Evolutionary conservation across 164 flowering plant species (phyloP).

Genomic region (Magnolia changhungtana): DNA sequence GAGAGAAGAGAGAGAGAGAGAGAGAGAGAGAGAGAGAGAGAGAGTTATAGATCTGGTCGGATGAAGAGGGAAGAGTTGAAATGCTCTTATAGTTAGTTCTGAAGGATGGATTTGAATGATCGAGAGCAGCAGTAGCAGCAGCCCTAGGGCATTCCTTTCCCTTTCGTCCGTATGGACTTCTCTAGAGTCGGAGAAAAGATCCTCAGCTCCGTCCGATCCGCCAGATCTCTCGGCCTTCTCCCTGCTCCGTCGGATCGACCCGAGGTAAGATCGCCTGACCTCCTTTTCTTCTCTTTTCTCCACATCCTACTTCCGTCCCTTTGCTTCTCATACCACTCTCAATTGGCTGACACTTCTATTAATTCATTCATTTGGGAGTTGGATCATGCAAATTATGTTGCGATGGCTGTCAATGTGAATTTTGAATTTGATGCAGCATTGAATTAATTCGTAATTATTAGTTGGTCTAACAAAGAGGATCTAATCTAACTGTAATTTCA

Average conservation of each 20-base stretch:
- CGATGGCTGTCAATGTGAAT: neutral
- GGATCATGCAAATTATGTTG: neutral
- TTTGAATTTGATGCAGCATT: too few relatives aligned
- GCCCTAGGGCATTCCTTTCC: conserved; percentile 59
- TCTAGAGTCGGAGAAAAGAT: conserved; percentile 94
- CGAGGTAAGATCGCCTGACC: conserved; percentile 45
- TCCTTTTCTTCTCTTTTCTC: neutral
- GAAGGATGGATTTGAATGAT: neutral
- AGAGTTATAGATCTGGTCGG: neutral
- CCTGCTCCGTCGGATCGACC: conserved; percentile 83
- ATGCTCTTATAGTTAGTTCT: neutral
- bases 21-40: too few relatives aligned
- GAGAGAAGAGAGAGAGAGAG: too few relatives aligned
- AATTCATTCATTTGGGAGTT: neutral
- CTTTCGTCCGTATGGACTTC: conserved; percentile 81
- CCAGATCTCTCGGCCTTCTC: conserved; percentile 81
- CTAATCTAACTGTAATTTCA: too few relatives aligned
- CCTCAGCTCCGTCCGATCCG: conserved; percentile 88
- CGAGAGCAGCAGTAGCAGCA: conserved; percentile 26
- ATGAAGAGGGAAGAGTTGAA: neutral
- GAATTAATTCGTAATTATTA: too few relatives aligned
- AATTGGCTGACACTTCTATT: neutral
- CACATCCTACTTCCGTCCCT: neutral
- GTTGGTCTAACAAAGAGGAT: too few relatives aligned
- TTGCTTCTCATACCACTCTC: neutral